Evolutionary conservation across 805 yeast genomes (phyloP).

Genomic region (Vanderwaltozyma verrucispora): DNA sequence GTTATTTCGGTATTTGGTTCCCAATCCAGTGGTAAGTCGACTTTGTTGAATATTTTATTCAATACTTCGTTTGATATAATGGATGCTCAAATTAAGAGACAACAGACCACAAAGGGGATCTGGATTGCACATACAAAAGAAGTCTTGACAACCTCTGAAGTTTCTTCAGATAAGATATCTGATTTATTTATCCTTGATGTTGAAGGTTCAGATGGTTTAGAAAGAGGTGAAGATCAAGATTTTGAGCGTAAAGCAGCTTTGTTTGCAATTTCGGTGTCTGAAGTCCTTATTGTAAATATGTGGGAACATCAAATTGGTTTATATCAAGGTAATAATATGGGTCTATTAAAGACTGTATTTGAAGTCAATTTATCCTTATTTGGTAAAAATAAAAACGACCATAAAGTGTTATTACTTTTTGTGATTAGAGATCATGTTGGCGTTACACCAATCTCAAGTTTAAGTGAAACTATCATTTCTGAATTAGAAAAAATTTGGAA

Average conservation of each 20-base stretch:
- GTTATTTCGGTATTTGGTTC: conserved; percentile 94
- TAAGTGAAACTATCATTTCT: conserved; percentile 54
- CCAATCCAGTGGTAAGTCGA: conserved; percentile 93
- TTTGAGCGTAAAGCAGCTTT: conserved; percentile 94
- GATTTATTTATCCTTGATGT: conserved; percentile 82
- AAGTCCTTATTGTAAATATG: conserved; percentile 79
- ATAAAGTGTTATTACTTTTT: conserved; percentile 63
- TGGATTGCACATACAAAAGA: conserved; percentile 56
- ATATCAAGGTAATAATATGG: conserved; percentile 98
- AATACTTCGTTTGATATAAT: conserved; percentile 86
- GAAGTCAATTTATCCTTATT: conserved; percentile 87
- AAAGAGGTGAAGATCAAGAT: conserved; percentile 97
- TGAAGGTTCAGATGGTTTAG: conserved; percentile 98
- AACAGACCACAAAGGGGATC: conserved; percentile 84
- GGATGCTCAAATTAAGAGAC: conserved; percentile 68
- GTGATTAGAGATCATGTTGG: conserved; percentile 92
- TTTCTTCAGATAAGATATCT: too few species aligned
- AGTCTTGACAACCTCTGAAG: conserved; percentile 25
- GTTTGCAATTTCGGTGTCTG: conserved; percentile 88
- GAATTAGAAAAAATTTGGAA: conserved; percentile 78
- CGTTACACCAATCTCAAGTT: conserved; percentile 64
- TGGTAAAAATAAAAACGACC: conserved; percentile 45
- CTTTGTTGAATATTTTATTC: conserved; percentile 76
- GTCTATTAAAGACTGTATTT: conserved; percentile 85
- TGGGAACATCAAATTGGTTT: conserved; percentile 98